Conservation (phyloP, 2,329 filamentous ascomycete genomes). For the Leptographium flavum region DNA sequence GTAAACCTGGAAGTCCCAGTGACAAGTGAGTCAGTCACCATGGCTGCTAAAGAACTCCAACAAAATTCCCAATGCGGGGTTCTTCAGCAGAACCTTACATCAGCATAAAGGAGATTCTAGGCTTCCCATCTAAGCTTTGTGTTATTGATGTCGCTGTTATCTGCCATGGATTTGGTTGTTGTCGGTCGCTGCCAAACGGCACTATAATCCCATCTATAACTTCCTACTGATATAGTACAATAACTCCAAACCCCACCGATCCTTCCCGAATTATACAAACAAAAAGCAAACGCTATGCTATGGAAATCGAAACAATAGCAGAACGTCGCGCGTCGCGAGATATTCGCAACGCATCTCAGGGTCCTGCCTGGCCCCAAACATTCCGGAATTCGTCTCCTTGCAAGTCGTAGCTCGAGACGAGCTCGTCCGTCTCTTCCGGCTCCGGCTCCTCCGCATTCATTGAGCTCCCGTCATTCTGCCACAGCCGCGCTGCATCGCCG, state of each 20-base stretch:
- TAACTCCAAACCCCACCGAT: neutral
- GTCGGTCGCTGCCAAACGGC: too few species aligned
- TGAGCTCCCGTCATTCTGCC: conserved; percentile 5
- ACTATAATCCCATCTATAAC: too few species aligned
- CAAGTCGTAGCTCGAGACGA: conserved; percentile 9
- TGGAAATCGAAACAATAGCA: neutral
- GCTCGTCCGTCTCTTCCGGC: neutral
- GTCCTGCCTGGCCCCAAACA: conserved; percentile 9
- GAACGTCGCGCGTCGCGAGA: neutral
- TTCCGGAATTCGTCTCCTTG: conserved; percentile 12
- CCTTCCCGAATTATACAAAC: neutral
- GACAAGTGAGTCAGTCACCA: too few species aligned
- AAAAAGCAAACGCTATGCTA: conserved; percentile 1
- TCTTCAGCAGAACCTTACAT: too few species aligned
- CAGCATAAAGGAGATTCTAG: too few species aligned
- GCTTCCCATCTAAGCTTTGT: too few species aligned
- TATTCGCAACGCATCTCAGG: neutral
- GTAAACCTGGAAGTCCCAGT: too few species aligned
- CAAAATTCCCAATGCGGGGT: too few species aligned
- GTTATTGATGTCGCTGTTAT: too few species aligned
- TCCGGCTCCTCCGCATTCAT: neutral
- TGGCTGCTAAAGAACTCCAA: too few species aligned
- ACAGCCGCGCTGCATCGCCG: conserved; percentile 6
- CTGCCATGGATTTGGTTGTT: too few species aligned
- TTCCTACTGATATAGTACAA: too few species aligned